These are phyloP conservation scores for Saprolegnia diclina DNA, from an alignment of 352 stramenopile genomes.

Conservation along the genomic window DNA sequence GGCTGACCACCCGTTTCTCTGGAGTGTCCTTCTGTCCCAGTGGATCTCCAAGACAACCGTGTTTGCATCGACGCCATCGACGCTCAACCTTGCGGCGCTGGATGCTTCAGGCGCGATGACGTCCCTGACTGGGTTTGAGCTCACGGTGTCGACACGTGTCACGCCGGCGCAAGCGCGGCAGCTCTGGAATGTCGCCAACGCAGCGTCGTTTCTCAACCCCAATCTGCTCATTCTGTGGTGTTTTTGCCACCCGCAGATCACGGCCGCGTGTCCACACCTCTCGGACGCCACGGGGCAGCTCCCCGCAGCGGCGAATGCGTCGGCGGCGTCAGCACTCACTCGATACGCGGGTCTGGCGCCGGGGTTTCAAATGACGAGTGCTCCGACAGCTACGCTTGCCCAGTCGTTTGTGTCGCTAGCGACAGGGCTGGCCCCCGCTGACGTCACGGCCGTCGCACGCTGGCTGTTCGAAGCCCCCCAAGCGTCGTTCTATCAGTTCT, in stretches of 20 bases:
- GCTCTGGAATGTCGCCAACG: slow-evolving; percentile 18
- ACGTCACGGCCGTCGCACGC: background rate
- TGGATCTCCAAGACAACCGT: slow-evolving; percentile 12
- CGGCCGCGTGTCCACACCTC: slow-evolving; percentile 8
- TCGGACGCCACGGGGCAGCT: background rate
- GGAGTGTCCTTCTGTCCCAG: slow-evolving; percentile 9
- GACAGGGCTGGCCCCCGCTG: background rate
- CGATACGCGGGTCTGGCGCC: background rate
- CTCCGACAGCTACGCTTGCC: background rate
- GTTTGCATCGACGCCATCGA: slow-evolving; percentile 4
- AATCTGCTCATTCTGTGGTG: slow-evolving; percentile 25
- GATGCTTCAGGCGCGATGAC: background rate
- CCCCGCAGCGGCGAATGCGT: background rate
- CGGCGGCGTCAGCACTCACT: background rate
- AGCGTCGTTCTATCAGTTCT: slow-evolving; percentile 17
- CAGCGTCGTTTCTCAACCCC: slow-evolving; percentile 21
- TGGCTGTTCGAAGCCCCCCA: slow-evolving; percentile 5
- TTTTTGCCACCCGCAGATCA: slow-evolving; percentile 5
- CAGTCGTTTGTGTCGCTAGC: background rate
- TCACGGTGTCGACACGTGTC: background rate
- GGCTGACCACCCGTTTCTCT: slow-evolving; percentile 22
- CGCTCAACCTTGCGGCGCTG: background rate
- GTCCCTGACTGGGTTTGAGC: slow-evolving; percentile 16
- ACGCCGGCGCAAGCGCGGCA: background rate
- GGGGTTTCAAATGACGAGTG: background rate